Evolutionary conservation across 2,329 filamentous ascomycete species (phyloP).

Genomic region (Fusarium avenaceum): DNA sequence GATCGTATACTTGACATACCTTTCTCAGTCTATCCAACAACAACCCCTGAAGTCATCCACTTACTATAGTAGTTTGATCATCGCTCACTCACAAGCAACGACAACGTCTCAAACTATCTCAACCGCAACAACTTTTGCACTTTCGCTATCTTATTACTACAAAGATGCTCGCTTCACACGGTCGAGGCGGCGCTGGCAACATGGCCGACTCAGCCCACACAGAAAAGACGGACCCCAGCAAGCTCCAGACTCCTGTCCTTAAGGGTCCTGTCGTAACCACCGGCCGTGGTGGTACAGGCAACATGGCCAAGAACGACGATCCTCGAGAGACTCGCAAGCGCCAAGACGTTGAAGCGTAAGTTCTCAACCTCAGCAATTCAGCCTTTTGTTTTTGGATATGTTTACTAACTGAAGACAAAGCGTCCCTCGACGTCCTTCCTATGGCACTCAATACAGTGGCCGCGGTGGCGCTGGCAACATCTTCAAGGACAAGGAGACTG

Average conservation of each 20-base stretch:
- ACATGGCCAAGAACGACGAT: slow-evolving; percentile 84
- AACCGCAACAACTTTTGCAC: background rate
- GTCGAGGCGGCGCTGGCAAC: slow-evolving; percentile 84
- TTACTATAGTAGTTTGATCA: background rate
- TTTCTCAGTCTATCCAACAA: slow-evolving; percentile 3
- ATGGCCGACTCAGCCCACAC: slow-evolving; percentile 69
- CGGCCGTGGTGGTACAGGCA: slow-evolving; percentile 87
- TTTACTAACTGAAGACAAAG: slow-evolving; percentile 51
- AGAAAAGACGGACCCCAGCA: slow-evolving; percentile 68
- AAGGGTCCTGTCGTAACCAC: slow-evolving; percentile 90
- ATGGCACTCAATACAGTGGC: slow-evolving; percentile 74
- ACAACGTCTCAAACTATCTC: background rate
- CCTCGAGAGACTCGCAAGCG: slow-evolving; percentile 79
- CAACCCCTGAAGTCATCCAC: background rate
- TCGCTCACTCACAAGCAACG: slow-evolving; percentile 5
- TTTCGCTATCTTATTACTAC: background rate
- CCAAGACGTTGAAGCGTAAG: slow-evolving; percentile 84
- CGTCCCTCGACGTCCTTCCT: slow-evolving; percentile 67
- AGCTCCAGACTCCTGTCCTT: slow-evolving; percentile 85
- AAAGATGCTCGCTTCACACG: slow-evolving; percentile 72
- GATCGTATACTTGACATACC: background rate
- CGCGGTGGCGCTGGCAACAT: slow-evolving; percentile 83
- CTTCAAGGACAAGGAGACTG: slow-evolving; percentile 62
- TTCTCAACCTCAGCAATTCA: slow-evolving; percentile 35
- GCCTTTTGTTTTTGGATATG: background rate